Evolutionary conservation across 2,329 filamentous ascomycete genomes (phyloP).

Genomic region (Pseudogymnoascus sp.): DNA sequence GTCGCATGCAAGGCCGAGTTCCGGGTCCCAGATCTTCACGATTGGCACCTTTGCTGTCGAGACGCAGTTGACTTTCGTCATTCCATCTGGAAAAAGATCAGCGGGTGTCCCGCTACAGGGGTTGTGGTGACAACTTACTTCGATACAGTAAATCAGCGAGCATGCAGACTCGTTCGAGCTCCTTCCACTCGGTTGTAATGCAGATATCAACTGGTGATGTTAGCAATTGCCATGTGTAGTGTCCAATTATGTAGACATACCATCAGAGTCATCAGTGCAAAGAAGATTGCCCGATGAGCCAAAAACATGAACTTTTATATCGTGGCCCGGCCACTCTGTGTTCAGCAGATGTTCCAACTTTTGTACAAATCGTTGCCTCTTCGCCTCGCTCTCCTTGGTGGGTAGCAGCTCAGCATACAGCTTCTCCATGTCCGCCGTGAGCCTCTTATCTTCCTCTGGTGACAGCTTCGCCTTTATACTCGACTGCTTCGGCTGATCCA

Average conservation of each 20-base stretch:
- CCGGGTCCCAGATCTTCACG: slow-evolving; percentile 97
- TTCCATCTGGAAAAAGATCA: slow-evolving; percentile 64
- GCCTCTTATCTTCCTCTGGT: slow-evolving; percentile 62
- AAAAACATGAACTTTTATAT: slow-evolving; percentile 88
- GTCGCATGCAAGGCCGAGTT: slow-evolving; percentile 80
- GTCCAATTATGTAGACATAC: slow-evolving; percentile 45
- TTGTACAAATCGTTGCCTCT: slow-evolving; percentile 66
- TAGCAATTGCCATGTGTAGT: slow-evolving; percentile 7
- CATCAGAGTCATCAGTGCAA: slow-evolving; percentile 92
- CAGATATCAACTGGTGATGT: slow-evolving; percentile 75
- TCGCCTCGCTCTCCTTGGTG: slow-evolving; percentile 66
- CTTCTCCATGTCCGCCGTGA: slow-evolving; percentile 76
- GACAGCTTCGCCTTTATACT: slow-evolving; percentile 65
- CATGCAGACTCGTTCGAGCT: slow-evolving; percentile 81
- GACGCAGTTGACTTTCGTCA: slow-evolving; percentile 94
- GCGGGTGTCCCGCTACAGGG: background rate
- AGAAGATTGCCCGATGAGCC: slow-evolving; percentile 95
- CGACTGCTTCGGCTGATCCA: slow-evolving; percentile 63
- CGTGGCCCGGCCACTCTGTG: slow-evolving; percentile 80
- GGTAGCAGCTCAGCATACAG: slow-evolving; percentile 81
- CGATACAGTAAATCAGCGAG: slow-evolving; percentile 78
- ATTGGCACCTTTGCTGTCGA: slow-evolving; percentile 94
- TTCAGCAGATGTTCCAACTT: slow-evolving; percentile 88
- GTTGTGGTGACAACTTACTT: slow-evolving; percentile 49
- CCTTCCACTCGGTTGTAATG: slow-evolving; percentile 85